phyloP scores from a whole-genome alignment of 306 rosid species.

The Mucuna pruriens region DNA sequence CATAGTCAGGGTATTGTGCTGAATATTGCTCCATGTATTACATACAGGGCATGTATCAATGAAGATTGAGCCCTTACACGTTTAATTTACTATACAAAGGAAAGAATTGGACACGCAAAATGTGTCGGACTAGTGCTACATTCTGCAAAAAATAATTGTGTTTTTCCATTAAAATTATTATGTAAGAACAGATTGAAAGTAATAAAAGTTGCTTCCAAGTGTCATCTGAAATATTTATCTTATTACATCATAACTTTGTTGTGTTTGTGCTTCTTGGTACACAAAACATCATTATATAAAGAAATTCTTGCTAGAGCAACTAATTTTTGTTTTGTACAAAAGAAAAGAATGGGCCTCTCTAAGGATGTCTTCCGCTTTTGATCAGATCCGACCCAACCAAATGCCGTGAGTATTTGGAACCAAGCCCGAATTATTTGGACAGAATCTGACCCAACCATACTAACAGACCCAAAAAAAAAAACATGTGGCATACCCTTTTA shows the following conservation, averaged over 20 bases:
- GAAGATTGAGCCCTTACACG: conserved; percentile 39
- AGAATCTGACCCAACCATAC: no score
- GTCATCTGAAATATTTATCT: not conserved
- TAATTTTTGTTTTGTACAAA: no score
- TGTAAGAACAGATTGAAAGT: conserved; percentile 44
- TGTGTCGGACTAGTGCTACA: conserved; percentile 30
- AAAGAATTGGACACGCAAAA: conserved; percentile 19
- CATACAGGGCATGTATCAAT: conserved; percentile 42
- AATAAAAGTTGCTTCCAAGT: conserved; percentile 22
- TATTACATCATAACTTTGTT: not conserved
- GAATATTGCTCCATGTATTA: conserved; percentile 43
- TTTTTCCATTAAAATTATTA: conserved; percentile 4
- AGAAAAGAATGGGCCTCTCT: not conserved
- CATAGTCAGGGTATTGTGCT: conserved; percentile 45
- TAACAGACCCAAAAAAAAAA: no score
- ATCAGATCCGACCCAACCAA: no score
- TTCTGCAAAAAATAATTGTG: conserved; percentile 25
- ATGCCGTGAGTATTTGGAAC: no score
- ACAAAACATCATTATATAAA: not conserved
- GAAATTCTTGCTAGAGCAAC: not conserved
- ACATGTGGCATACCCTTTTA: no score
- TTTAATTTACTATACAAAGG: not conserved
- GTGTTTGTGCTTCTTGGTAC: not conserved
- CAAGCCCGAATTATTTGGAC: no score
- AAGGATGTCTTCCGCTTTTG: no score